Base-by-base conservation (phyloP, 441 rosid genomes). In the Isatis lusitanica region DNA sequence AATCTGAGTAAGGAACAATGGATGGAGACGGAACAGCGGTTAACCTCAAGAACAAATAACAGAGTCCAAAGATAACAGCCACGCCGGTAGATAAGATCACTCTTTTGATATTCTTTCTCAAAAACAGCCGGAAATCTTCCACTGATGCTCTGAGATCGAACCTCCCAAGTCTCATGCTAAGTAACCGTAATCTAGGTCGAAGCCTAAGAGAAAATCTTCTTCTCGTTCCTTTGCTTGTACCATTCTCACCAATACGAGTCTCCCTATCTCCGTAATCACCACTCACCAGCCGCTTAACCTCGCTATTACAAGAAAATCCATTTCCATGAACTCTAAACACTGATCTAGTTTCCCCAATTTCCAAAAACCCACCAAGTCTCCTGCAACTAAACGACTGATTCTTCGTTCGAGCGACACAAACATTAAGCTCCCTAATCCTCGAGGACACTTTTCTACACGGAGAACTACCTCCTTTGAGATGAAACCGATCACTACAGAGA, bases 1-100 rank as follows among this genome's bases (percentile, higher is more conserved):
- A 85, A 40, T 89, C 97, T 0, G 98, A 94, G 79, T 94, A 94
- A 0, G 98, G 97, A 68, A 94, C 92, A 67, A 78, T 56, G 63
- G 87, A 84, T 1, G 96, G 87, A 56, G 92, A 84, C 13, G 97
- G 96, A 65, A 81, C 65, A 36, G 93, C 79, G 1, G 96, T 87
- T 76, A 88, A 77, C 66, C 85, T 90, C 87, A 90, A 73, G 81
- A 90, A 78, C 80, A 92, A 52, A 79, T 73, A 94, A 79, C 87
- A 89, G 5, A 89, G 58, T 55, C 90, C 94, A 71, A 92, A 75
- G 10, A 79, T 83, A 55, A 87, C 40, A 75, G 88, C 84, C 35
- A 84, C 73, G 16, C 85, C 85, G 60, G 85, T 57, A 30, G 77
- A 81, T 44, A 92, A 70, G 46, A 80, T 65, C 75, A 88, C 87